Conservation (phyloP, 768 basidiomycete genomes). For the Amanita pseudoporphyria region DNA sequence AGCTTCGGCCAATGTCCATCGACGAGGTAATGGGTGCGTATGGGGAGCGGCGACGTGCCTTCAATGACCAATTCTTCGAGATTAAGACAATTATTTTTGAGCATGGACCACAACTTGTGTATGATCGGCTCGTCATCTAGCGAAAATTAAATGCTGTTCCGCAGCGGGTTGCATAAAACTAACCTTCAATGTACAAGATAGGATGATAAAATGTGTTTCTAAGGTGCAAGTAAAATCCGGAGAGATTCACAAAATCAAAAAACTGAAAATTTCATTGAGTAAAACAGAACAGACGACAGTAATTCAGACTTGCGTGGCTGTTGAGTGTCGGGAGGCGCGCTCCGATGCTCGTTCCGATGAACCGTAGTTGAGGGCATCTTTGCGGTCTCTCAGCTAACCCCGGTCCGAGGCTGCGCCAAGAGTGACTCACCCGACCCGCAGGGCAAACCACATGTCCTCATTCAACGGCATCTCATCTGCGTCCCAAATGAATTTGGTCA, state of each 20-base stretch:
- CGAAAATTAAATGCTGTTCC: background rate
- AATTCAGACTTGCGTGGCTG: slow-evolving; percentile 41
- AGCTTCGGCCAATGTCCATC: slow-evolving; percentile 61
- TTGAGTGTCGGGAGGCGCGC: slow-evolving; percentile 42
- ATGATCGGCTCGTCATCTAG: slow-evolving; percentile 43
- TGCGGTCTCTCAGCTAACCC: slow-evolving; percentile 3
- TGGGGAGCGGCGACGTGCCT: slow-evolving; percentile 41
- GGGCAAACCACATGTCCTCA: slow-evolving; percentile 73
- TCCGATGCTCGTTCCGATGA: slow-evolving; percentile 55
- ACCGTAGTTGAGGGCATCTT: slow-evolving; percentile 60
- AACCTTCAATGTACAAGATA: slow-evolving; percentile 49
- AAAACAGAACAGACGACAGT: slow-evolving; percentile 1
- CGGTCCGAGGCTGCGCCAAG: background rate
- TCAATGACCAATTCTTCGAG: slow-evolving; percentile 56
- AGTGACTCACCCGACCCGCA: slow-evolving; percentile 50
- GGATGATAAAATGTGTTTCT: slow-evolving; percentile 57
- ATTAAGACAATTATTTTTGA: slow-evolving; percentile 51
- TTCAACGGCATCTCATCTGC: slow-evolving; percentile 55
- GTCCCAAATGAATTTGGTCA: slow-evolving; percentile 63
- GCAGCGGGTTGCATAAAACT: background rate
- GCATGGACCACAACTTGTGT: slow-evolving; percentile 60
- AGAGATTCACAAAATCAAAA: slow-evolving; percentile 57
- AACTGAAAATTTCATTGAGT: slow-evolving; percentile 29
- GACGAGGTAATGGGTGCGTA: slow-evolving; percentile 46
- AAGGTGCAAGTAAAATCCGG: slow-evolving; percentile 51